Conservation (phyloP, 2,329 filamentous ascomycete genomes). For the Phialophora verrucosa region DNA sequence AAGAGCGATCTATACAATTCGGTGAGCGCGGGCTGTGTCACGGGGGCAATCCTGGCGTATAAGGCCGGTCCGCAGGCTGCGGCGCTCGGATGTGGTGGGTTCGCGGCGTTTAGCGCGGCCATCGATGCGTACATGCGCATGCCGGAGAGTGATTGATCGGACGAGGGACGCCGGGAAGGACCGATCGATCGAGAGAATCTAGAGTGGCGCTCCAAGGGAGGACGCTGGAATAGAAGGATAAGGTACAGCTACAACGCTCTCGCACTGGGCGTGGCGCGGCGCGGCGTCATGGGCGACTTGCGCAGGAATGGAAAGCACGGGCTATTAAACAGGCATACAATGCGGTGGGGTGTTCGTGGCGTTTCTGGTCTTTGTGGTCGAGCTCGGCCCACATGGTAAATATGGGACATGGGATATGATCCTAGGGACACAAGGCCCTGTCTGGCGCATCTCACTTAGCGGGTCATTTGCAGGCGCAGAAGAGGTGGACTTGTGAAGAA, state of each 20-base stretch:
- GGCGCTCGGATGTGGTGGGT: conserved; percentile 85
- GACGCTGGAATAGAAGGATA: neutral
- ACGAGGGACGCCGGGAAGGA: neutral
- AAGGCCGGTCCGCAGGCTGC: conserved; percentile 89
- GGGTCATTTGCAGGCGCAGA: neutral
- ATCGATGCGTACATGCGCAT: conserved; percentile 92
- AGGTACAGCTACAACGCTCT: neutral
- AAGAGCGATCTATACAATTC: conserved; percentile 95
- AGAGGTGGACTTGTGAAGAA: neutral
- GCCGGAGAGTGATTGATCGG: conserved; percentile 60
- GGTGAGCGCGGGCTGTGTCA: conserved; percentile 84
- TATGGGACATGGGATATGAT: neutral
- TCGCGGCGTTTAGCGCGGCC: conserved; percentile 88
- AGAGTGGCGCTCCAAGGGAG: neutral
- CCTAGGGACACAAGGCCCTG: neutral
- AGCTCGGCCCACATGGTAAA: neutral
- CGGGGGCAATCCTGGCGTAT: conserved; percentile 84
- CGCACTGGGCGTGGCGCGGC: too few species aligned
- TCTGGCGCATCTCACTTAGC: neutral
- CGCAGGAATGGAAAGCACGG: neutral
- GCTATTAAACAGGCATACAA: neutral
- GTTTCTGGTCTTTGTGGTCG: neutral
- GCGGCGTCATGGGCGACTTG: neutral
- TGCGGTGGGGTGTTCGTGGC: neutral
- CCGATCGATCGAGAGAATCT: neutral